phyloP scores from a whole-genome alignment of 164 flowering plant species.

The Berberis vulgaris region DNA sequence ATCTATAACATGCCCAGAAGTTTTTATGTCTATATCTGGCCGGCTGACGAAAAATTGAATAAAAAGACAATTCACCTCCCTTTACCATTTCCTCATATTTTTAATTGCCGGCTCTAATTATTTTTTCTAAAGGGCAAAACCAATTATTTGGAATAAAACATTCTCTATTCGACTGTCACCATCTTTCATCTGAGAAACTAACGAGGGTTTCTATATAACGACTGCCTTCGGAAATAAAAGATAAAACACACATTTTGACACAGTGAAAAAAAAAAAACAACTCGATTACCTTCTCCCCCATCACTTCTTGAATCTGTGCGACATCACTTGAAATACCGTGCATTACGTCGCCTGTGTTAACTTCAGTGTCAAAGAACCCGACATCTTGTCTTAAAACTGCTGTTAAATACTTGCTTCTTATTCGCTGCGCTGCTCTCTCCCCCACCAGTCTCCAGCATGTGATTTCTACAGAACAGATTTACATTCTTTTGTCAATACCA shows the following conservation, averaged over 20 bases:
- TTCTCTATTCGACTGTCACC: no score
- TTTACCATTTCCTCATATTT: no score
- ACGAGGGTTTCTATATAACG: no score
- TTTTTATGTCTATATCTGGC: no score
- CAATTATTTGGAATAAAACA: no score
- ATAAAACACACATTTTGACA: neutral
- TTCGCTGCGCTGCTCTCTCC: conserved; percentile 58
- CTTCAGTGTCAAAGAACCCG: conserved; percentile 55
- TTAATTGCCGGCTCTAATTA: no score
- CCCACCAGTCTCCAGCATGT: conserved; percentile 78
- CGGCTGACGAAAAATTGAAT: no score
- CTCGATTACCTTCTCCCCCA: conserved; percentile 62
- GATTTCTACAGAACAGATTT: conserved; percentile 34
- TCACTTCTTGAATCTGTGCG: conserved; percentile 76
- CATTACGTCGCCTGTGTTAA: conserved; percentile 65
- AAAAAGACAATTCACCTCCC: no score
- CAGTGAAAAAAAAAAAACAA: neutral
- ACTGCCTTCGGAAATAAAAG: neutral
- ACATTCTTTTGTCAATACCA: no score
- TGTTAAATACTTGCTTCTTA: conserved; percentile 48
- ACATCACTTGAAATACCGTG: conserved; percentile 74
- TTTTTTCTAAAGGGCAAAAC: no score
- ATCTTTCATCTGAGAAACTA: no score
- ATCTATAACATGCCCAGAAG: no score
- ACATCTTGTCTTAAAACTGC: conserved; percentile 69